Base-by-base conservation (phyloP, 495 filamentous ascomycete genomes). In the Collariella sp. region DNA sequence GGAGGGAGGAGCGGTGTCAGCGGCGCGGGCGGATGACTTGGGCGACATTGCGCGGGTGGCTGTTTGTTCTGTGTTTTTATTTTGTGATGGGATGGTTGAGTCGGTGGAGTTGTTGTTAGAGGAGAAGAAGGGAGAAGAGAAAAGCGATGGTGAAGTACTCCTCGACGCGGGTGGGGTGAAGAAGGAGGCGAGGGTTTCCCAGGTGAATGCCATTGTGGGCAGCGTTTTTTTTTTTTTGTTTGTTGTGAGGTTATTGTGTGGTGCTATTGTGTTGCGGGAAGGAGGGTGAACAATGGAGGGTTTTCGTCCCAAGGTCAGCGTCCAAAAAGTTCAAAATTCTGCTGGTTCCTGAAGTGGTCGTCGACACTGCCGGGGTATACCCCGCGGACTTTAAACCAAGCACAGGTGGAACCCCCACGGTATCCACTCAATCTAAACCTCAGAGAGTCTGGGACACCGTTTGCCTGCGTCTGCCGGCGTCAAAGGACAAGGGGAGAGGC, bases 201-300 rank as follows among this genome's bases (percentile, higher is more conserved):
- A 49, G 13, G 44, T 33, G 54, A 50, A 44, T 19, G 46, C 26
- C 54, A 56, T 56, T 45, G n/a, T 56, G 46, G 54, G 40, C 24
- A 26, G 36, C 1, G 16, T 49, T 42, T 56, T 45, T 18, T 10
- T 29, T 34, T 15, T 26, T 13, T 11, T 43, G 35, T 1, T 23
- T 11, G 2, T 10, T 15, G 46, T 15, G 13, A 16, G 36, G 19
- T 43, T n/a, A n/a, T n/a, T n/a, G n/a, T n/a, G n/a, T n/a, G n/a
- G n/a, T n/a, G n/a, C n/a, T n/a, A n/a, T n/a, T n/a, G n/a, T n/a
- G n/a, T n/a, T n/a, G n/a, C n/a, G n/a, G n/a, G n/a, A n/a, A n/a
- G n/a, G n/a, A n/a, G n/a, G n/a, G n/a, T n/a, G n/a, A 26, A 9
- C 13, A n/a, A 18, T 43, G 29, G 29, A 18, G 11, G 13, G 22